Base-by-base conservation (phyloP, 768 basidiomycete genomes). In the Lyophyllum semitale region DNA sequence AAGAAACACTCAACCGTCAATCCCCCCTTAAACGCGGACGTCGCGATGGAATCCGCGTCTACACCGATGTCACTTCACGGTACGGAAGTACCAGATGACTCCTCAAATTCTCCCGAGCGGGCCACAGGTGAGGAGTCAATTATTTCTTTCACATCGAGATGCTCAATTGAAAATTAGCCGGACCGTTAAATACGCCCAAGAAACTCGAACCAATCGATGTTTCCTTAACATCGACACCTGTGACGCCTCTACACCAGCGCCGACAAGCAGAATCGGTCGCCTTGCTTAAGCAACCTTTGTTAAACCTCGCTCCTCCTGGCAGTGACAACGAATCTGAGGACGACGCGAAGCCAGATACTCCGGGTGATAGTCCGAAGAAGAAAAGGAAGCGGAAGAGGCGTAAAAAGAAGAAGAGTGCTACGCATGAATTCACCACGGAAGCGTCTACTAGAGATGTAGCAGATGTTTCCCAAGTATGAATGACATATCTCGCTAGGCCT, bases 381-480 rank as follows among this genome's bases (percentile, higher is more conserved):
- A 87, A 80, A 65, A 85, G 79, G 71, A 86, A 71, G 66, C 73
- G 79, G 57, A 77, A 73, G 54, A 84, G 79, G 63, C 83, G 77
- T 62, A 84, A 79, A 70, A 84, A 80, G 62, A 71, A 71, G 50
- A 72, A 68, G 51, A 49, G 54, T 27, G 48, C 38, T 7, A 17
- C 49, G 38, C 55, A 58, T 40, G 42, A 37, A 29, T 48, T 18
- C n/a, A 30, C 30, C 25, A 18, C 4, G 7, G 38, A 33, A 25
- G 13, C 40, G 25, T 9, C 5, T 3, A 32, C 30, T 12, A 18
- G 5, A 17, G 18, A 22, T 49, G 37, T 32, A 22, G n/a, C 38
- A 22, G 50, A 45, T 45, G 44, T 29, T 8, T 15, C n/a, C 29
- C 29, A 17, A 45, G 44, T 45, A 8, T 45, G 44, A 8, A n/a